A percentile compares a stretch with the other conserved stretches of the same genome.
Evolutionary conservation across 2,329 filamentous ascomycete species (phyloP).

Genomic region (Colletotrichum sp.): DNA sequence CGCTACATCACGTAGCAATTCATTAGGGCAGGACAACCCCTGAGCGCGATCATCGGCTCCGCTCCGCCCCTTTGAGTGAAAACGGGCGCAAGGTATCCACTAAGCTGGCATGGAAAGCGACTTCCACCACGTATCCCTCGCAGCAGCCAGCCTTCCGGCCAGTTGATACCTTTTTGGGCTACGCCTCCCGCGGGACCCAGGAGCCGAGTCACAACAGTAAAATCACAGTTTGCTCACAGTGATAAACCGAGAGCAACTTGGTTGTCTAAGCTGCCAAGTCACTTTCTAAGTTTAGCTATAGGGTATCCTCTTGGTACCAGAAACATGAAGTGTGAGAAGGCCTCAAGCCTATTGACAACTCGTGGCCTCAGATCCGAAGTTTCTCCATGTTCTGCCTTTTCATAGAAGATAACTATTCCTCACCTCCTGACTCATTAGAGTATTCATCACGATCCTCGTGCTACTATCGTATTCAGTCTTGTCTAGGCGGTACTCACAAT

Average conservation of each 20-base stretch:
- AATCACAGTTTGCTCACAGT: neutral
- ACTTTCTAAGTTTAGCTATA: neutral
- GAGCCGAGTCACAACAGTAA: neutral
- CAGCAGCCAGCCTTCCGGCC: neutral
- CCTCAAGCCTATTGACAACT: neutral
- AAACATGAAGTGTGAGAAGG: neutral
- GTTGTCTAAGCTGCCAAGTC: neutral
- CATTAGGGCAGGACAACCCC: neutral
- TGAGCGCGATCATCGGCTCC: neutral
- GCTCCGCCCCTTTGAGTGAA: neutral
- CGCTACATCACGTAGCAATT: neutral
- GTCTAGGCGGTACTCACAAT: neutral
- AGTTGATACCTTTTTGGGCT: neutral
- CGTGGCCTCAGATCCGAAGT: neutral
- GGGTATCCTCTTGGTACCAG: neutral
- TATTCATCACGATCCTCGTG: neutral
- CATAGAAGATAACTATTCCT: neutral
- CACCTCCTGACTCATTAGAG: neutral
- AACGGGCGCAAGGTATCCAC: neutral
- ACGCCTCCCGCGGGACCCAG: neutral
- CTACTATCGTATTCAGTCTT: neutral
- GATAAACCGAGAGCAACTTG: neutral
- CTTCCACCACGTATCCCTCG: neutral
- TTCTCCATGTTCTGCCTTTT: neutral
- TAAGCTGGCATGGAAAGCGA: neutral